Conservation (phyloP, 2,329 filamentous ascomycete species). For the Fragosphaeria purpurea region DNA sequence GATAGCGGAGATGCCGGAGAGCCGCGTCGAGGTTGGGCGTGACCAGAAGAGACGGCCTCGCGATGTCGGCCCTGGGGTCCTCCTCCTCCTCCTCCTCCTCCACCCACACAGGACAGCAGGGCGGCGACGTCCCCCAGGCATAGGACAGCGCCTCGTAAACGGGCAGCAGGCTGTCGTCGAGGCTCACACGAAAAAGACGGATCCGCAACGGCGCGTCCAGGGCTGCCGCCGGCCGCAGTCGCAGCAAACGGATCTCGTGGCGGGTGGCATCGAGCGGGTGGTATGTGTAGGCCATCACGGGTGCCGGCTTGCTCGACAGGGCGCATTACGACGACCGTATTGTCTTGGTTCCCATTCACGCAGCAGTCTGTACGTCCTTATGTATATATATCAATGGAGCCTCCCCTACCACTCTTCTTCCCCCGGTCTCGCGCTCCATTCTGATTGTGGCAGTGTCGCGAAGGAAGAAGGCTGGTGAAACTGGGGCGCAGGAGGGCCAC, state of each 20-base stretch:
- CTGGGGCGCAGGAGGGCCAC: too few species aligned
- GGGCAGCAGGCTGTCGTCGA: not conserved
- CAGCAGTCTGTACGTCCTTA: too few species aligned
- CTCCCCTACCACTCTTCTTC: too few species aligned
- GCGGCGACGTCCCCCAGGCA: constrained; percentile 7
- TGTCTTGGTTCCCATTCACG: too few species aligned
- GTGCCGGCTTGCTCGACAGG: too few species aligned
- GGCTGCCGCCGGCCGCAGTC: constrained; percentile 4
- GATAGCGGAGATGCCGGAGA: constrained; percentile 7
- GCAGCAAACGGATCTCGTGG: constrained; percentile 10
- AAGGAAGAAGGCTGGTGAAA: too few species aligned
- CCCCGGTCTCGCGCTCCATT: too few species aligned
- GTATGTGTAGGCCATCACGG: not conserved
- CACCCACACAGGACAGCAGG: constrained; percentile 1
- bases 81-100: not conserved
- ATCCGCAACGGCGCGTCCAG: constrained; percentile 1
- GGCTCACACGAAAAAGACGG: constrained; percentile 1
- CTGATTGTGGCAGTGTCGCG: too few species aligned
- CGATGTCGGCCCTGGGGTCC: not conserved
- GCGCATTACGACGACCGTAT: too few species aligned
- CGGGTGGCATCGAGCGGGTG: not conserved
- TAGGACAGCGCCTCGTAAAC: constrained; percentile 13
- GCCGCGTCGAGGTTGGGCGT: constrained; percentile 9
- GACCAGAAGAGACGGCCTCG: not conserved
- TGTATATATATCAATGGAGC: too few species aligned